Conservation (phyloP, 225 moss, liverwort and hornwort species). For the Anthoceros angustus region DNA sequence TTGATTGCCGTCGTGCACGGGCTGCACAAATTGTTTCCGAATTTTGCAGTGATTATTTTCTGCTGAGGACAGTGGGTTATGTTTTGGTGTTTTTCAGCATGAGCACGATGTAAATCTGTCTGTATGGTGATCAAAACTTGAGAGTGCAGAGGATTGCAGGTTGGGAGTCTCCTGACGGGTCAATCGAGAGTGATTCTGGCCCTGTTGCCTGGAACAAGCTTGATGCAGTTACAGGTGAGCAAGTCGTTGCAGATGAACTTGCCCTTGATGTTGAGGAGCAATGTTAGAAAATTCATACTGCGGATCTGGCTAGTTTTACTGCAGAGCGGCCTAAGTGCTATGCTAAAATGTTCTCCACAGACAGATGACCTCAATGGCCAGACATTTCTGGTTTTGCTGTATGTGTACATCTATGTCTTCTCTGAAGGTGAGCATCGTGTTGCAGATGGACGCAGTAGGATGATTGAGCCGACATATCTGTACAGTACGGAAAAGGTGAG, state of each 20-base stretch:
- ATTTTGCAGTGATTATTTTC: conserved; percentile 3
- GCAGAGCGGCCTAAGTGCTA: too few species aligned
- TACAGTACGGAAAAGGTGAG: conserved; percentile 93
- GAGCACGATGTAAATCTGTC: conserved; percentile 9
- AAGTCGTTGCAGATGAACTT: too few species aligned
- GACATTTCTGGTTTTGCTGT: not conserved
- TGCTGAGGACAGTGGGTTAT: not conserved
- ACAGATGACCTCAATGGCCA: not conserved
- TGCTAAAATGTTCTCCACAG: too few species aligned
- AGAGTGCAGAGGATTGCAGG: conserved; percentile 80
- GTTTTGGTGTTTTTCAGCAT: not conserved
- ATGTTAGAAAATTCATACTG: too few species aligned
- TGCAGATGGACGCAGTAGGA: conserved; percentile 61
- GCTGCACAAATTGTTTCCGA: not conserved
- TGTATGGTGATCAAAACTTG: conserved; percentile 21
- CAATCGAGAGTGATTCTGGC: conserved; percentile 77
- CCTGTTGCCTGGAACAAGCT: conserved; percentile 80
- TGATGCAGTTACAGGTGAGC: conserved; percentile 67
- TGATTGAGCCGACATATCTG: conserved; percentile 75
- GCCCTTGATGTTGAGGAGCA: too few species aligned
- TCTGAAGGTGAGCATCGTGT: conserved; percentile 28
- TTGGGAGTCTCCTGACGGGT: conserved; percentile 75
- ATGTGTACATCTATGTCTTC: not conserved
- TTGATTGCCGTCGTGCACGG: not conserved
- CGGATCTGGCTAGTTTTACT: too few species aligned